Percentiles rank a stretch among this genome's conserved stretches.
These are phyloP conservation scores for Dactylellina parvicollis DNA, from an alignment of 2,329 filamentous ascomycete genomes.

Conservation along the genomic window DNA sequence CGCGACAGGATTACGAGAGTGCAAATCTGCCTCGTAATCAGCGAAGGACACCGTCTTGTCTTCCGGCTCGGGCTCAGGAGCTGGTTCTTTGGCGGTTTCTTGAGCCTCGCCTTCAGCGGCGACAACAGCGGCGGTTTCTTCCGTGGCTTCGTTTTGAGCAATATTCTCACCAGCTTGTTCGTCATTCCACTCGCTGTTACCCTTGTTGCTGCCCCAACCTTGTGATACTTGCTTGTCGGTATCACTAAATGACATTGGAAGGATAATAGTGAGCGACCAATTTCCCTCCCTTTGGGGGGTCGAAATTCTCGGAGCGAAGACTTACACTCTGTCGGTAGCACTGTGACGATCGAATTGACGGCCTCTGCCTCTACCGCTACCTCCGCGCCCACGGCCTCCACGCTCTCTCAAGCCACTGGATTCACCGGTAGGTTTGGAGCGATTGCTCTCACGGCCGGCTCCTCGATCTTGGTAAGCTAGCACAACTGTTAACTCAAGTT, in stretches of 20 bases:
- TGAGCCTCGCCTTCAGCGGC: constrained; percentile 65
- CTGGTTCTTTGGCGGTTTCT: constrained; percentile 58
- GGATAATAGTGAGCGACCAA: constrained; percentile 50
- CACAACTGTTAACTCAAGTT: background rate
- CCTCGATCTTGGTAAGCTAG: constrained; percentile 88
- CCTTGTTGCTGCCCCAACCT: constrained; percentile 86
- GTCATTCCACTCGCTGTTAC: constrained; percentile 84
- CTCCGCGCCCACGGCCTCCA: constrained; percentile 65
- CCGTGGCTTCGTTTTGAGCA: constrained; percentile 83
- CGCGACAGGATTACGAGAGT: constrained; percentile 66
- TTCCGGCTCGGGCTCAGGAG: constrained; percentile 70
- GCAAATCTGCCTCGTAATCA: constrained; percentile 82
- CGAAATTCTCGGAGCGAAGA: background rate
- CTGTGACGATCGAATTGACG: constrained; percentile 67
- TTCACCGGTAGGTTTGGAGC: constrained; percentile 80
- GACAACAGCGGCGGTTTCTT: constrained; percentile 65
- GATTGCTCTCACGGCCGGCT: constrained; percentile 83
- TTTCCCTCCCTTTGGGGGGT: background rate
- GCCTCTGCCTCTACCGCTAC: constrained; percentile 68
- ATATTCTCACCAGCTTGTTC: constrained; percentile 92
- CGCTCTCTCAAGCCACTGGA: constrained; percentile 64
- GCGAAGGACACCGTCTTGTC: constrained; percentile 90
- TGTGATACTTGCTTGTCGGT: constrained; percentile 88
- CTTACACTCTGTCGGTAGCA: constrained; percentile 58
- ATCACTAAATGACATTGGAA: constrained; percentile 66